phyloP scores from a whole-genome alignment of 768 basidiomycete genomes.

The Xerocomellus intermedius region DNA sequence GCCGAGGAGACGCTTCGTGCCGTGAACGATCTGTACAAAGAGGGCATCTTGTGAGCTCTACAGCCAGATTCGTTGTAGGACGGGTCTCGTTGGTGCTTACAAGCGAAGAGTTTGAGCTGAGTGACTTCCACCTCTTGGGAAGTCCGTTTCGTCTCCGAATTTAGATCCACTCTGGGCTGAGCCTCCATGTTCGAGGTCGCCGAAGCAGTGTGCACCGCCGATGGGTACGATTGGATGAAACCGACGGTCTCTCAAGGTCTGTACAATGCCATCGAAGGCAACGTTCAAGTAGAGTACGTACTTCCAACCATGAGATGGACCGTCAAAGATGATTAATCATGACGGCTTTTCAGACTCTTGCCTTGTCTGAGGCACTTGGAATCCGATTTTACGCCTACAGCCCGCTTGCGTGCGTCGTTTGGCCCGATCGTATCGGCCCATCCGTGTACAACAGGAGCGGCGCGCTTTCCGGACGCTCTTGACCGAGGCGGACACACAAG shows the following conservation, averaged over 20 bases:
- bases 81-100: neutral
- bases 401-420: conserved; percentile 17
- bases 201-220: conserved; percentile 42
- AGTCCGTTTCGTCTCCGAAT: neutral
- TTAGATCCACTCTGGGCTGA: neutral
- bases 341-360: conserved; percentile 27
- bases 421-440: neutral
- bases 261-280: conserved; percentile 47
- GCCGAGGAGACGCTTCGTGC: conserved; percentile 47
- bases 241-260: conserved; percentile 51
- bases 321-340: no score
- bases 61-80: neutral
- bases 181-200: conserved; percentile 34
- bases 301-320: no score
- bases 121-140: conserved; percentile 34
- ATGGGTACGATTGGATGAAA: conserved; percentile 45
- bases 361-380: conserved; percentile 41
- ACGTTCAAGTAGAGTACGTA: conserved; percentile 10
- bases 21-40: conserved; percentile 48
- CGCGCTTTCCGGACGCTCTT: conserved; percentile 10
- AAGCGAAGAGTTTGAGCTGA: conserved; percentile 15
- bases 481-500: conserved; percentile 4
- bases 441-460: conserved; percentile 8
- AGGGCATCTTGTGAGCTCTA: conserved; percentile 45
- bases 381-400: conserved; percentile 39